Evolutionary conservation across 2,329 filamentous ascomycete genomes (phyloP), one percentile per base, ranked within the genome.

Genomic region (Aspergillus fischeri): DNA sequence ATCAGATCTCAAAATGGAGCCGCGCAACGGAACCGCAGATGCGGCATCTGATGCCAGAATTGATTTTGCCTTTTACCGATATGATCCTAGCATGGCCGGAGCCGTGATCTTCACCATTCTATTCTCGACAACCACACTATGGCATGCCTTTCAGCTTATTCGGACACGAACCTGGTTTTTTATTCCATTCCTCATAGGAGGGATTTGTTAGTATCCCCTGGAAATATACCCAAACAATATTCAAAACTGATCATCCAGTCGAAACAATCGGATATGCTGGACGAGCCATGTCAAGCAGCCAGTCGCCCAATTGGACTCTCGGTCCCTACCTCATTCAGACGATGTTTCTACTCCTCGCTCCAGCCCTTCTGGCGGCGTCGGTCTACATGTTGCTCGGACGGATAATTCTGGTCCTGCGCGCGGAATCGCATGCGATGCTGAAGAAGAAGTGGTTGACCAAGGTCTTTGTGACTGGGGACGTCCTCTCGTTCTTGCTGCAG

Each of bases 341-440:
- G 2, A 56, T 75, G 0, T 56, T 71, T 11, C 66, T 73, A 42
- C 69, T 77, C 2, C 61, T 79, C 4, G 74, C 72, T 0, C 76
- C 77, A 0, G 68, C 73, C 1, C 63, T 79, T 4, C 77, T 75
- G 53, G 76, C 76, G 10, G 73, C 74, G 0, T 70, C 69, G 0
- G 65, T 76, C 17, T 76, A 76, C 60, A 76, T 75, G 72, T 49
- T 73, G 35, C 71, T 78, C 2, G 75, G 74, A 0, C 70, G 75
- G 1, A 67, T 74, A 20, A 70, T 77, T 21, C 54, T 58, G 0
- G 53, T 72, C n/a, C 61, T 72, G 0, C 52, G 69, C 3, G 75
- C 70, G 1, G 74, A 77, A 55, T 28, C 59, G 0, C 57, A 69
- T 3, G 68, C 72, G 1, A 45, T 75, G 1, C 68, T 78, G 20